These are phyloP conservation scores for Mycena leptocephala DNA, from an alignment of 768 basidiomycete genomes.

Conservation along the genomic window DNA sequence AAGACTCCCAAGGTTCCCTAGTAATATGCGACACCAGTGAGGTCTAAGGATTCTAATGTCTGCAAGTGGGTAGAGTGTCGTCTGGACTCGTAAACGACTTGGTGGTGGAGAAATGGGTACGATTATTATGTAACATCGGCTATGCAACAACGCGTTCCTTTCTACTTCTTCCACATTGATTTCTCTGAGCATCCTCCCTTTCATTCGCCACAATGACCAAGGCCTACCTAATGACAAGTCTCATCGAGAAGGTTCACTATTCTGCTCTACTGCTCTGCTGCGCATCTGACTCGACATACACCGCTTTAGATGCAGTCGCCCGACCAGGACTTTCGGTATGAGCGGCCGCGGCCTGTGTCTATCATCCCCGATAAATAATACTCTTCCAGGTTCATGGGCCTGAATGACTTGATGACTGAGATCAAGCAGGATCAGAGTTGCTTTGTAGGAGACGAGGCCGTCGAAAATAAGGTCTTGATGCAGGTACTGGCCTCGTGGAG, in stretches of 20 bases:
- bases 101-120: neutral
- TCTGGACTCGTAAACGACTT: neutral
- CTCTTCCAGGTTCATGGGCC: constrained; percentile 90
- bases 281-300: constrained; percentile 19
- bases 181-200: neutral
- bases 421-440: constrained; percentile 83
- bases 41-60: neutral
- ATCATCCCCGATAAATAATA: constrained; percentile 33
- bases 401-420: constrained; percentile 94
- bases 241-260: constrained; percentile 80
- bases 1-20: neutral
- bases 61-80: neutral
- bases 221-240: constrained; percentile 87
- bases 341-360: constrained; percentile 41
- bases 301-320: constrained; percentile 85
- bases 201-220: constrained; percentile 78
- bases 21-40: neutral
- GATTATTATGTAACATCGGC: no score
- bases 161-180: neutral
- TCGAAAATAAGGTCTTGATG: constrained; percentile 88
- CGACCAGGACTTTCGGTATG: constrained; percentile 92
- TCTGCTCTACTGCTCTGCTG: neutral
- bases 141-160: neutral
- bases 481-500: constrained; percentile 91
- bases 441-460: constrained; percentile 88